These are phyloP conservation scores for Candida ovalis DNA, from an alignment of 805 yeast species.

Conservation along the genomic window DNA sequence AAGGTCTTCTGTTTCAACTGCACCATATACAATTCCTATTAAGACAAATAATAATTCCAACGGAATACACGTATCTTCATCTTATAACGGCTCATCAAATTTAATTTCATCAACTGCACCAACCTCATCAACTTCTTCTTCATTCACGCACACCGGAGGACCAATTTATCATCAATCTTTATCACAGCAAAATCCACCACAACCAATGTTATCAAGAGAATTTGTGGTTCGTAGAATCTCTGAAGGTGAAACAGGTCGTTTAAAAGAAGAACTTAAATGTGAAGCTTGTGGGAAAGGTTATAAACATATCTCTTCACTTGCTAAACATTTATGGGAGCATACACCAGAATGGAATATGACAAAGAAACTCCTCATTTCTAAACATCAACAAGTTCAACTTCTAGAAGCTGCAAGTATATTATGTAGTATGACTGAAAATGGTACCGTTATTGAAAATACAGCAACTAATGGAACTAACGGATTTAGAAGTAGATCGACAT, in stretches of 20 bases:
- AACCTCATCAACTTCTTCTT: conserved; percentile 12
- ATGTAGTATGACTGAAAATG: conserved; percentile 63
- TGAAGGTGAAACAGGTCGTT: conserved; percentile 82
- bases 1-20: conserved; percentile 34
- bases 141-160: conserved; percentile 23
- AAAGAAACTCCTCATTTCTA: conserved; percentile 72
- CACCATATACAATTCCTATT: conserved; percentile 36
- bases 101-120: conserved; percentile 22
- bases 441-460: conserved; percentile 6
- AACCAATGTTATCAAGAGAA: conserved; percentile 47
- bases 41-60: conserved; percentile 12
- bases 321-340: conserved; percentile 90
- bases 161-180: conserved; percentile 10
- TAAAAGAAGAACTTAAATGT: conserved; percentile 80
- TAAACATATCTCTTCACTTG: conserved; percentile 82
- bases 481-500: conserved; percentile 15
- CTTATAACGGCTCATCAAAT: conserved; percentile 1
- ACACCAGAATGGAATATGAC: conserved; percentile 94
- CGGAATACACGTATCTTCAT: background rate
- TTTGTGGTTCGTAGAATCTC: conserved; percentile 80
- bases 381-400: conserved; percentile 83
- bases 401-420: conserved; percentile 75
- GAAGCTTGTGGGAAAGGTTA: conserved; percentile 92
- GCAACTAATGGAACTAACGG: conserved; percentile 3
- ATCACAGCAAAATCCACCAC: conserved; percentile 8